Conservation (phyloP, 495 filamentous ascomycete species). For the Viridothelium virens region DNA sequence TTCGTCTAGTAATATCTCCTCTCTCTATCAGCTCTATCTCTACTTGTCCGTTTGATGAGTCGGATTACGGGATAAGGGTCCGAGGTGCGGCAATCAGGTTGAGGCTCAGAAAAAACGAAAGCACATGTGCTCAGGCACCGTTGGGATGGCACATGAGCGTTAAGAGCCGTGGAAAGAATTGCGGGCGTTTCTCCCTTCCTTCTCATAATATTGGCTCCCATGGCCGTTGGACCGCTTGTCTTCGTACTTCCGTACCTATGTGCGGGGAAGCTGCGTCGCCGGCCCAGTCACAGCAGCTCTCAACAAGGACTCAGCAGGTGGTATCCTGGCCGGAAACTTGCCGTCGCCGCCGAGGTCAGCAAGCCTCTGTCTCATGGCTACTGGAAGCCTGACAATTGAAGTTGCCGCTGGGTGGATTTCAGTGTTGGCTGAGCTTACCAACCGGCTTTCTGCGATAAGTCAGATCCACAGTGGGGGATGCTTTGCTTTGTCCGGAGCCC, state of each 20-base stretch:
- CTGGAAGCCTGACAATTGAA: constrained; percentile 12
- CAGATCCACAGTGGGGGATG: background rate
- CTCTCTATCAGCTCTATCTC: too few relatives aligned
- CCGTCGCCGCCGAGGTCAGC: background rate
- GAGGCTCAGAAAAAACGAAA: background rate
- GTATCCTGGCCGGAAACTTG: background rate
- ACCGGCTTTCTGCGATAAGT: background rate
- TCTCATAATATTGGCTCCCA: background rate
- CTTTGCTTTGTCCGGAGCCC: too few relatives aligned
- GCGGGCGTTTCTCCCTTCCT: background rate
- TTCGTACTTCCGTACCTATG: constrained; percentile 3
- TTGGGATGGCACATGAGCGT: background rate
- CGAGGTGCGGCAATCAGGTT: background rate
- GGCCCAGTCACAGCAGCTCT: background rate
- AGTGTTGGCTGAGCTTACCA: too few relatives aligned
- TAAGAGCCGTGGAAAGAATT: background rate
- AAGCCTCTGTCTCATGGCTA: constrained; percentile 12
- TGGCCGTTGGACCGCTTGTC: constrained; percentile 3
- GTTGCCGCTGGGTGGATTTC: background rate
- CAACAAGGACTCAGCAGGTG: background rate
- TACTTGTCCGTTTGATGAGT: background rate
- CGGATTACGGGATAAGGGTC: background rate
- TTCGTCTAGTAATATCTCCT: background rate
- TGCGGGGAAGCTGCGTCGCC: constrained; percentile 5
- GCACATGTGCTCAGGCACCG: background rate